phyloP scores from a whole-genome alignment of 1,284 basidiomycete genomes.

The Microbotryum lychnidis-dioicae region DNA sequence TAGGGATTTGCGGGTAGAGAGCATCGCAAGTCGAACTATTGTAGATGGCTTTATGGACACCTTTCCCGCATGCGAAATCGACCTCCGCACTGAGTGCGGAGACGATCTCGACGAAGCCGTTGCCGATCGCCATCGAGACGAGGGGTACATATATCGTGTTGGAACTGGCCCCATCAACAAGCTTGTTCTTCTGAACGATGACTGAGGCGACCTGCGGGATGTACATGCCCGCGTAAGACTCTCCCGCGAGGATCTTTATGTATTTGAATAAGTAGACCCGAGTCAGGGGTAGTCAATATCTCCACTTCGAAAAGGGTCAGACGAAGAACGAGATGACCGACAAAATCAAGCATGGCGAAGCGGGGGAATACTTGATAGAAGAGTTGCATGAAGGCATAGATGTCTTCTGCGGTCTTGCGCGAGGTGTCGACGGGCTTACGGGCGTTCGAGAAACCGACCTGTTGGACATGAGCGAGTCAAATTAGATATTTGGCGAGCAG shows the following conservation, averaged over 20 bases:
- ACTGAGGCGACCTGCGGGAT: constrained; percentile 66
- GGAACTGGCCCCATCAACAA: constrained; percentile 30
- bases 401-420: constrained; percentile 69
- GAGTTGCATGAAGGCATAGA: constrained; percentile 68
- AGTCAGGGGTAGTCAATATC: neutral
- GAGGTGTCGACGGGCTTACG: constrained; percentile 62
- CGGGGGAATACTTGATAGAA: constrained; percentile 37
- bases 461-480: constrained; percentile 41
- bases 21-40: no score
- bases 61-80: no score
- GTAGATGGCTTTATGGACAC: no score
- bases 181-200: constrained; percentile 66
- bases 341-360: constrained; percentile 23
- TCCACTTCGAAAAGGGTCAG: constrained; percentile 2
- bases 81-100: no score
- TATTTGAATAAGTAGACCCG: neutral
- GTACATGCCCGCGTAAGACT: constrained; percentile 64
- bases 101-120: constrained; percentile 66
- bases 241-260: constrained; percentile 41
- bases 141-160: constrained; percentile 56
- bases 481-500: constrained; percentile 9
- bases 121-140: constrained; percentile 67
- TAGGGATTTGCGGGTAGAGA: no score
- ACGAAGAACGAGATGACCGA: constrained; percentile 4
- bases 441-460: constrained; percentile 74